phyloP scores from a whole-genome alignment of 169 alveolate species.

The Cryptosporidium xiaoi region DNA sequence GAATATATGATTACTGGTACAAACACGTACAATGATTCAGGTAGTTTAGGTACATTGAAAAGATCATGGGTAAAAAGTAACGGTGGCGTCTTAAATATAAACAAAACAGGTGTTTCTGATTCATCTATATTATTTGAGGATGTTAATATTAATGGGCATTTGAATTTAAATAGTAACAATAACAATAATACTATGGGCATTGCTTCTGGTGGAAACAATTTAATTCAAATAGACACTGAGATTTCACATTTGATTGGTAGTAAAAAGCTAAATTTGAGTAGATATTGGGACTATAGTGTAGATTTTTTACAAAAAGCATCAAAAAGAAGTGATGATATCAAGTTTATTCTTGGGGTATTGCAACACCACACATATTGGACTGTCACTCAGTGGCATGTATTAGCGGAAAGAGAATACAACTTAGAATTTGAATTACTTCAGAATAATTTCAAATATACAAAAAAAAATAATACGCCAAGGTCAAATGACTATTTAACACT shows the following conservation, averaged over 20 bases:
- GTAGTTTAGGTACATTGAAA: neutral
- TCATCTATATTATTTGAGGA: neutral
- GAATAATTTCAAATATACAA: neutral
- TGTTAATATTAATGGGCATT: neutral
- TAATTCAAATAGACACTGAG: neutral
- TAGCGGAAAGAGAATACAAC: constrained; percentile 70
- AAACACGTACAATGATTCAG: constrained; percentile 37
- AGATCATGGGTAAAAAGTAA: neutral
- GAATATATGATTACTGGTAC: constrained; percentile 51
- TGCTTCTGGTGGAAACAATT: neutral
- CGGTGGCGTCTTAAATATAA: neutral
- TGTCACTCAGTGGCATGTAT: constrained; percentile 61
- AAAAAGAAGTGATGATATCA: constrained; percentile 31
- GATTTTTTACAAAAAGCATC: constrained; percentile 43
- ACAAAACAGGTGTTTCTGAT: neutral
- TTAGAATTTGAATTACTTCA: constrained; percentile 66
- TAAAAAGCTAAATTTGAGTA: constrained; percentile 16
- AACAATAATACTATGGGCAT: neutral
- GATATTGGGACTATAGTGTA: constrained; percentile 55
- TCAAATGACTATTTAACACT: constrained; percentile 33
- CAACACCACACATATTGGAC: constrained; percentile 70
- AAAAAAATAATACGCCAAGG: neutral
- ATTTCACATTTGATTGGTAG: constrained; percentile 3
- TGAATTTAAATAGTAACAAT: neutral
- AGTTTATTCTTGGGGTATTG: constrained; percentile 50